Evolutionary conservation across 352 stramenopile species (phyloP).

Genomic region (Phytophthora brassicae): DNA sequence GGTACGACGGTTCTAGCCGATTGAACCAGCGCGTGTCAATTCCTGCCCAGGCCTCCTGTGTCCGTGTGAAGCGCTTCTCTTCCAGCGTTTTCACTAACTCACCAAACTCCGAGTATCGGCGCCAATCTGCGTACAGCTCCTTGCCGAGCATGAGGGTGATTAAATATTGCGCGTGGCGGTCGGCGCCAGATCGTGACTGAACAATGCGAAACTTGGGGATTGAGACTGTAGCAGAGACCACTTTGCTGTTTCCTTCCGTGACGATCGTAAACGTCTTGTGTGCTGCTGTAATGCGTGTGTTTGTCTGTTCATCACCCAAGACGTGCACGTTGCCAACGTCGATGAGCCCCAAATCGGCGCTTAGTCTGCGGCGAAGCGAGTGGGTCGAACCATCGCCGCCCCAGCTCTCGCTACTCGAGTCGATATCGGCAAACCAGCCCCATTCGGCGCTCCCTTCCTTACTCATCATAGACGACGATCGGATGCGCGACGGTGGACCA

Average conservation of each 20-base stretch:
- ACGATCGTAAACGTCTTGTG: conserved; percentile 87
- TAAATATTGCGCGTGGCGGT: conserved; percentile 87
- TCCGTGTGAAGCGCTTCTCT: conserved; percentile 52
- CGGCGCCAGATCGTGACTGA: conserved; percentile 73
- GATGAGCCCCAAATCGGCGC: conserved; percentile 69
- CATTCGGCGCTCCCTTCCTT: conserved; percentile 84
- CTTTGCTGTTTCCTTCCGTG: conserved; percentile 75
- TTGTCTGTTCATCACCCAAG: conserved; percentile 81
- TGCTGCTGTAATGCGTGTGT: conserved; percentile 78
- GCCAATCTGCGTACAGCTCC: conserved; percentile 86
- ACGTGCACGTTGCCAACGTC: conserved; percentile 71
- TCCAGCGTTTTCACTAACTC: conserved; percentile 83
- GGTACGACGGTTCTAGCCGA: conserved; percentile 80
- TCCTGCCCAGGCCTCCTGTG: conserved; percentile 63
- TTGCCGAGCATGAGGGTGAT: conserved; percentile 88
- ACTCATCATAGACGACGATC: conserved; percentile 67
- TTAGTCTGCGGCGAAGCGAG: conserved; percentile 63
- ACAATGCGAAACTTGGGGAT: conserved; percentile 91
- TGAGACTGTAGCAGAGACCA: conserved; percentile 76
- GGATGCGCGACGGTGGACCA: conserved; percentile 46
- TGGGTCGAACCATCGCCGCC: conserved; percentile 66
- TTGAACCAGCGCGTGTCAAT: conserved; percentile 91
- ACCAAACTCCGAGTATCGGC: conserved; percentile 88
- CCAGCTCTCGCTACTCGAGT: conserved; percentile 85
- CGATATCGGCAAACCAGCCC: conserved; percentile 89